Evolutionary conservation across 1,284 basidiomycete species (phyloP), one percentile per base, ranked within the genome.

Genomic region (Crucibulum cyathiforme): DNA sequence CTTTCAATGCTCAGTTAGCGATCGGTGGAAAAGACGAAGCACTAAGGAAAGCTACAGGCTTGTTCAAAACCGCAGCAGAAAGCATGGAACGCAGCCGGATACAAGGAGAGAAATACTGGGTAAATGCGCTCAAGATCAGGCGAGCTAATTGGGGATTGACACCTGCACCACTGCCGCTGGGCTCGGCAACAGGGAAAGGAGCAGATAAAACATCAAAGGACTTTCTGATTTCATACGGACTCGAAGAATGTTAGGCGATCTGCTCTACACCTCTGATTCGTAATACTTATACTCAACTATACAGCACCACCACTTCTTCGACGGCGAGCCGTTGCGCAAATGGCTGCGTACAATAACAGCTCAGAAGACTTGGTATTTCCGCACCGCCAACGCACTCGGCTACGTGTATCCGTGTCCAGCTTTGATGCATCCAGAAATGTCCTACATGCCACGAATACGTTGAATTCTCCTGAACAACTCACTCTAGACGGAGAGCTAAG

Each of bases 11-110:
- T 0, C 91, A 93, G 64, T 77, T 94, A 6, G 80, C 82, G 7
- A 82, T 92, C 48, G 90, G 92, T 1, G 86, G 89, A 37, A 94
- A 93, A 73, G 92, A 94, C 60, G 87, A 88, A 67, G 86, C 90
- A 0, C 74, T 94, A 39, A 79, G 92, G 60, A 87, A 89, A 62
- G 92, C 92, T 35, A 83, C 89, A 1, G 78, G 82, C 57, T 77
- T 92, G 2, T 89, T 94, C 63, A 90, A 86, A 65, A 72, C 78
- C 36, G 91, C 90, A 5, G 87, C 90, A 10, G 81, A 85, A 53
- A 83, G 84, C 52, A 85, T 93, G 76, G 90, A 92, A 68, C 79
- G 84, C 49, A 80, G 85, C 19, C 78, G 88, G 38, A 64, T 84
- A 12, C 78, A 82, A 43, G 84, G 85, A 36, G 90, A 92, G 69